A percentile compares a stretch with the other conserved stretches of the same genome.
Evolutionary conservation across 2,329 filamentous ascomycete genomes (phyloP).

Genomic region (Penicillium sp.): DNA sequence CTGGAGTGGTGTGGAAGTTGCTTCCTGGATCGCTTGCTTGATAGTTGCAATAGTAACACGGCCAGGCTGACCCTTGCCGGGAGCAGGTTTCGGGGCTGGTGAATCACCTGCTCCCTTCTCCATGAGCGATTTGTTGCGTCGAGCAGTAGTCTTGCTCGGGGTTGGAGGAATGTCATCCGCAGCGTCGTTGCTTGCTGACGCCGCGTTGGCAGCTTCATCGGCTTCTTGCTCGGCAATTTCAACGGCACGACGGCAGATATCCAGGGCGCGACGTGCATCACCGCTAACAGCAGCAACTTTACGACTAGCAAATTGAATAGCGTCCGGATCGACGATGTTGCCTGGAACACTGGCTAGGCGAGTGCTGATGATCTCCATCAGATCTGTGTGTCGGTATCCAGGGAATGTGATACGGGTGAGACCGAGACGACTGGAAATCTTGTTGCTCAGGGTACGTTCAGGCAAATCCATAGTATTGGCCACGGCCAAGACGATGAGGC

Average conservation of each 20-base stretch:
- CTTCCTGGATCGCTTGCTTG: conserved; percentile 92
- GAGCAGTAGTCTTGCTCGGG: conserved; percentile 51
- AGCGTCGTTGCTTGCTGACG: conserved; percentile 35
- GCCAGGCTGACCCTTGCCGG: conserved; percentile 42
- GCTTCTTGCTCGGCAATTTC: conserved; percentile 86
- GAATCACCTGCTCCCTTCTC: conserved; percentile 20
- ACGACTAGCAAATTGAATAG: conserved; percentile 91
- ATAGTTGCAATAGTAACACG: conserved; percentile 91
- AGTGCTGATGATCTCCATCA: conserved; percentile 98
- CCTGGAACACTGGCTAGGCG: conserved; percentile 86
- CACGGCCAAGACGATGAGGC: conserved; percentile 93
- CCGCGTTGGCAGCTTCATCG: conserved; percentile 43
- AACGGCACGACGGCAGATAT: conserved; percentile 93
- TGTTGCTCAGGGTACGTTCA: conserved; percentile 94
- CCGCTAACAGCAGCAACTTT: conserved; percentile 97
- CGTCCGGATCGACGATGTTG: conserved; percentile 88
- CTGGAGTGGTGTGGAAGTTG: conserved; percentile 89
- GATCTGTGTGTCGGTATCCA: conserved; percentile 94
- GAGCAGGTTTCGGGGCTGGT: conserved; percentile 27
- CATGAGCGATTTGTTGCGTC: conserved; percentile 32
- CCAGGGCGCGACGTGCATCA: conserved; percentile 87
- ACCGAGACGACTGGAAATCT: conserved; percentile 90
- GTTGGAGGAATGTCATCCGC: conserved; percentile 49
- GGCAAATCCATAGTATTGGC: conserved; percentile 99
- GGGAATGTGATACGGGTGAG: conserved; percentile 95